Base-by-base conservation (phyloP, 2,329 filamentous ascomycete species). In the Ophiocordyceps camponoti-leonardi region DNA sequence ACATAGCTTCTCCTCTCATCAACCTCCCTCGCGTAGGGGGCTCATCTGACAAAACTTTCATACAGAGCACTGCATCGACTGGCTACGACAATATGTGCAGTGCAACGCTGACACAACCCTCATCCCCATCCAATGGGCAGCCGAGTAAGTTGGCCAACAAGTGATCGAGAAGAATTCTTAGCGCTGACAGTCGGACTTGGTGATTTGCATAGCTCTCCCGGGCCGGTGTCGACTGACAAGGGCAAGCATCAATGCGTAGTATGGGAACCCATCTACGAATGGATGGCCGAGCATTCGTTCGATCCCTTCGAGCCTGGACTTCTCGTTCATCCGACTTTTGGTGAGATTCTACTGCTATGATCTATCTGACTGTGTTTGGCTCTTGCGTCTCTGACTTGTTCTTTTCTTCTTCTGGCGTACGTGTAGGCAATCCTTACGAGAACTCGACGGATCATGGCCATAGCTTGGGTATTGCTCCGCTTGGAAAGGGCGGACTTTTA, bases 51-150 rank as follows among this genome's bases (percentile, higher is more conserved):
- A n/a, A n/a, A n/a, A n/a, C n/a, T n/a, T n/a, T n/a, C n/a, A n/a
- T n/a, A n/a, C 43, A 44, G 43, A 44, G 19, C 43, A 44, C 31
- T 44, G 43, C 19, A 20, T 44, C 16, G 43, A 44, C 43, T 44
- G 43, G 43, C 43, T 44, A 6, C 22, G 43, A 23, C 43, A 44
- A 28, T 44, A 44, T n/a, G 43, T 44, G 26, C 43, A 44, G 30
- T 44, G 43, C 19, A 39, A 44, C 30, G 43, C 43, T 33, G 43
- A 44, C 43, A 39, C 43, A 16, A 44, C 43, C 6, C 43, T 44
- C 26, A 44, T 44, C 12, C 43, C 43, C 11, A 39, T 44, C 30
- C 43, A 40, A 23, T 44, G 43, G 43, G 22, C 43, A 16, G 23
- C 33, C 19, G 37, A 44, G 43, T 44, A 26, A 39, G 43, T 39